Base-by-base conservation (phyloP, 495 filamentous ascomycete genomes). In the Staphylotrichum tortipilum region DNA sequence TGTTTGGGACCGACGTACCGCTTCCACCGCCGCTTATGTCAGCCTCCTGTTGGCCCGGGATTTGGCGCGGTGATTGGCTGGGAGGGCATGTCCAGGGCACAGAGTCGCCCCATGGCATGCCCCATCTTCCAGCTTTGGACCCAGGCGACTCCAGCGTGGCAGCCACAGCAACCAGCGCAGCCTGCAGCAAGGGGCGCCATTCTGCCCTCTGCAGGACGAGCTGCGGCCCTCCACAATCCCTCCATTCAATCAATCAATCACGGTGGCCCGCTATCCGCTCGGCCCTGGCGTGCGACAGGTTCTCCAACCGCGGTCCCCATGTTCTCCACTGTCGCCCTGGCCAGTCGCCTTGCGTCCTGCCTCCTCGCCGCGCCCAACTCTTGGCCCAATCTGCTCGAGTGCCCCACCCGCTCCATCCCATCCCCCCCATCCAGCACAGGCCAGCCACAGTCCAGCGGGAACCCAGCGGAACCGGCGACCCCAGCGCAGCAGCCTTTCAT, bases 251-350 rank as follows among this genome's bases (percentile, higher is more conserved):
- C 28, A 42, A 54, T 45, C 64, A 67, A 65, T 63, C 60, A 65
- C 38, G 50, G 49, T 52, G 60, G 55, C 41, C 53, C 45, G 47
- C 58, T 58, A 67, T 64, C 62, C 62, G 62, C 64, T 65, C 48
- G 49, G 58, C 52, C 62, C 56, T 55, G 58, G 54, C 48, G 44
- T 54, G 50, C 47, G 43, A 52, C 44, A 46, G 15, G 48, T 42
- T 42, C 56, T 60, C 60, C 58, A 65, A 60, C 56, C 56, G 47
- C 60, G 35, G 15, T 44, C 45, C 51, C 55, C 48, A n/a, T n/a
- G n/a, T n/a, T n/a, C n/a, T n/a, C n/a, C n/a, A n/a, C 35, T 40
- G 22, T 17, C 21, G 28, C 29, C 46, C 44, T 24, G 26, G 28
- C 64, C 65, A 68, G 54, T 68, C 56, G 54, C 51, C 43, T 57